phyloP scores from a whole-genome alignment of 2,329 filamentous ascomycete species.

The Xylaria polymorpha region DNA sequence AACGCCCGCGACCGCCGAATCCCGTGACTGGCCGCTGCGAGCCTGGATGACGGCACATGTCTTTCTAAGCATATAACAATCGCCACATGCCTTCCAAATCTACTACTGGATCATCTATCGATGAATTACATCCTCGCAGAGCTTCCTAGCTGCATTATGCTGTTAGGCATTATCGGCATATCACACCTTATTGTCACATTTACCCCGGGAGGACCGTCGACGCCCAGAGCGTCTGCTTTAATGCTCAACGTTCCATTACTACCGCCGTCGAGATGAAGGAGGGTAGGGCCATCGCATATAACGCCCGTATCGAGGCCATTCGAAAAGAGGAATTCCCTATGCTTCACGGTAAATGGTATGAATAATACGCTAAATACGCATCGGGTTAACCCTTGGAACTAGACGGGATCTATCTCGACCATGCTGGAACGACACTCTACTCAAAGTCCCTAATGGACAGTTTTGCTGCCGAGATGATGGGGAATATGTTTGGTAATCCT shows the following conservation, averaged over 20 bases:
- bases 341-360: slow-evolving; percentile 63
- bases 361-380: neutral
- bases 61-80: slow-evolving; percentile 28
- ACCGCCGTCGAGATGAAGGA: slow-evolving; percentile 48
- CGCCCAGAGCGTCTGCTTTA: slow-evolving; percentile 30
- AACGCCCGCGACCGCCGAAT: slow-evolving; percentile 12
- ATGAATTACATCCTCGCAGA: slow-evolving; percentile 5
- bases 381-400: slow-evolving; percentile 23
- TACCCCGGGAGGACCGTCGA: slow-evolving; percentile 7
- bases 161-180: slow-evolving; percentile 16
- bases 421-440: slow-evolving; percentile 91
- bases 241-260: slow-evolving; percentile 34
- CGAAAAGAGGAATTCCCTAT: slow-evolving; percentile 74
- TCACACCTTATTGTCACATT: slow-evolving; percentile 21
- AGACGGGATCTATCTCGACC: slow-evolving; percentile 87
- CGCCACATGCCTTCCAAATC: slow-evolving; percentile 29
- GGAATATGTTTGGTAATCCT: slow-evolving; percentile 87
- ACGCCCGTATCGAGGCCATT: slow-evolving; percentile 68
- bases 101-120: neutral
- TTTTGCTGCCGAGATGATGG: slow-evolving; percentile 82
- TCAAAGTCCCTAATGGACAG: slow-evolving; percentile 82
- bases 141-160: slow-evolving; percentile 32
- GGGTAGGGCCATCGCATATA: slow-evolving; percentile 59
- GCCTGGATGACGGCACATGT: neutral
- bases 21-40: slow-evolving; percentile 16